Evolutionary conservation across 1,139 yeast species (phyloP).

Genomic region (Suhomyces atakaporum): DNA sequence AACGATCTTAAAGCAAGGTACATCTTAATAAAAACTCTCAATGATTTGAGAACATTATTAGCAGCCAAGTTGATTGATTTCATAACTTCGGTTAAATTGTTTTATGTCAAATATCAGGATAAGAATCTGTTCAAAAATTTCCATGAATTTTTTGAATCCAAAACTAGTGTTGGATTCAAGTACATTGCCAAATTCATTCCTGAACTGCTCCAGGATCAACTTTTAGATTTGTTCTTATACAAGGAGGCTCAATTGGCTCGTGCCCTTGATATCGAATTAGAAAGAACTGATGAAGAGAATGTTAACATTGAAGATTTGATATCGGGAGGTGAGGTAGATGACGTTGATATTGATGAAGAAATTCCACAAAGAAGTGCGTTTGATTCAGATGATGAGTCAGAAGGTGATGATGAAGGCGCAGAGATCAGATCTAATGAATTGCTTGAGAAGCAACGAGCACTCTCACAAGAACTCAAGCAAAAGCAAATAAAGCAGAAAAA

Average conservation of each 20-base stretch:
- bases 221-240: constrained; percentile 34
- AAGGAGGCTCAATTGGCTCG: constrained; percentile 37
- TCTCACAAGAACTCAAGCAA: constrained; percentile 14
- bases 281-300: constrained; percentile 59
- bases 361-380: constrained; percentile 18
- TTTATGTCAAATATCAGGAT: constrained; percentile 32
- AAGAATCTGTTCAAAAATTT: constrained; percentile 31
- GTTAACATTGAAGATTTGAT: constrained; percentile 50
- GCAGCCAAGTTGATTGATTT: constrained; percentile 35
- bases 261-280: constrained; percentile 39
- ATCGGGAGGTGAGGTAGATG: constrained; percentile 16
- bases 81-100: constrained; percentile 34
- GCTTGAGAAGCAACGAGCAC: constrained; percentile 9
- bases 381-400: constrained; percentile 23
- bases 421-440: constrained; percentile 8
- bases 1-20: constrained; percentile 4
- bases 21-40: constrained; percentile 18
- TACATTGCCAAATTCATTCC: constrained; percentile 20
- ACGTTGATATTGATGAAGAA: constrained; percentile 13
- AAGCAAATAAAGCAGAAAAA: constrained; percentile 14
- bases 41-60: constrained; percentile 27
- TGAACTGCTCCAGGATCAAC: constrained; percentile 23
- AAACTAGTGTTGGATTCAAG: constrained; percentile 17
- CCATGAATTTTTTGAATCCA: constrained; percentile 26
- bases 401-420: constrained; percentile 19